Evolutionary conservation across 352 stramenopile genomes (phyloP).

Genomic region (Blastocystis sp.): DNA sequence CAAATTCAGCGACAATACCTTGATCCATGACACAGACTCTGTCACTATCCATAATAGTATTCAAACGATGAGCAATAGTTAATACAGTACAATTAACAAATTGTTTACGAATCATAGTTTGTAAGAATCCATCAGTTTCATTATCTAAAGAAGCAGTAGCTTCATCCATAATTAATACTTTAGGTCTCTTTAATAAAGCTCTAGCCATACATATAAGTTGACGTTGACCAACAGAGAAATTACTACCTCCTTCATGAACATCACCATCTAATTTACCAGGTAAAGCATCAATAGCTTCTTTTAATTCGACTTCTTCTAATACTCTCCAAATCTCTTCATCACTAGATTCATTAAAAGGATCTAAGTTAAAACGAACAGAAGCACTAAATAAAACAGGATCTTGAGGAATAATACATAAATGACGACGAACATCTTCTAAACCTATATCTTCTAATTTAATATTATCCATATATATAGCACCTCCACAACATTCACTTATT

Average conservation of each 20-base stretch:
- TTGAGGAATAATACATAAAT: conserved; percentile 79
- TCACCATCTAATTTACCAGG: conserved; percentile 46
- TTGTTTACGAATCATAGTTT: conserved; percentile 47
- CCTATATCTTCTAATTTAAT: conserved; percentile 60
- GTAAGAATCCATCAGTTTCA: conserved; percentile 56
- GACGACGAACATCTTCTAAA: conserved; percentile 60
- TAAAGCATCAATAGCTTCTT: conserved; percentile 48
- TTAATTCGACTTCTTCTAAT: conserved; percentile 51
- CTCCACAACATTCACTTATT: conserved; percentile 64
- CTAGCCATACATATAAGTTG: conserved; percentile 56
- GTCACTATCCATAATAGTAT: conserved; percentile 88
- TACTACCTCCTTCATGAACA: conserved; percentile 52
- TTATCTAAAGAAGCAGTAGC: conserved; percentile 67
- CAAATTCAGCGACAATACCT: conserved; percentile 70
- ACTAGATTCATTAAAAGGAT: conserved; percentile 52
- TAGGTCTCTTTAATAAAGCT: conserved; percentile 60
- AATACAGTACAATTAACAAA: conserved; percentile 64
- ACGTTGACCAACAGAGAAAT: conserved; percentile 52
- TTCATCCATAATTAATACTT: conserved; percentile 74
- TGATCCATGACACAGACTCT: conserved; percentile 78
- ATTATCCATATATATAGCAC: conserved; percentile 68
- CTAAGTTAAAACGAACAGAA: conserved; percentile 67
- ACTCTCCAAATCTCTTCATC: conserved; percentile 64
- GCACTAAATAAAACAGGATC: conserved; percentile 69
- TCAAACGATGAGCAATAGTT: conserved; percentile 81